Evolutionary conservation across 2,329 filamentous ascomycete genomes (phyloP).

Genomic region (Claviceps pusilla): DNA sequence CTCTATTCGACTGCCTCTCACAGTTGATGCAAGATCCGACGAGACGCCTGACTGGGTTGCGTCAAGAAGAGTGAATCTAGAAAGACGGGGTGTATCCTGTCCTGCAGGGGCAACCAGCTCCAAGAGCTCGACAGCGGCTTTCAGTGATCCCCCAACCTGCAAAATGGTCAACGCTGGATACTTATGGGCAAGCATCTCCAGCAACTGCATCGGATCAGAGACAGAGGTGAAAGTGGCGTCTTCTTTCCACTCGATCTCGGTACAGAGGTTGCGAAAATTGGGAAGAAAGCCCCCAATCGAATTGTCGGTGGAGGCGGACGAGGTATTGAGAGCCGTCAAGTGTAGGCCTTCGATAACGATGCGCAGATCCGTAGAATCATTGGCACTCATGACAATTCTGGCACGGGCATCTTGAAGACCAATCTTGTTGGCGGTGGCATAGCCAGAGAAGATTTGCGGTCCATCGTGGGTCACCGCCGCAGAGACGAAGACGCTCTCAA

Average conservation of each 20-base stretch:
- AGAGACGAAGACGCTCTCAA: constrained; percentile 32
- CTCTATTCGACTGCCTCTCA: constrained; percentile 8
- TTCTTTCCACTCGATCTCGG: constrained; percentile 32
- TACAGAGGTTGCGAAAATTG: constrained; percentile 33
- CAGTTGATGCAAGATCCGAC: constrained; percentile 1
- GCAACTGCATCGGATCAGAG: constrained; percentile 11
- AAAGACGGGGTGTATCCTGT: constrained; percentile 18
- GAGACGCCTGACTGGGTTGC: constrained; percentile 1
- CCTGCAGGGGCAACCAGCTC: constrained; percentile 10
- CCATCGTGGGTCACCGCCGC: constrained; percentile 19
- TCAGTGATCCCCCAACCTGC: constrained; percentile 19
- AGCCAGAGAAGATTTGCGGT: constrained; percentile 25
- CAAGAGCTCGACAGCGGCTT: constrained; percentile 13
- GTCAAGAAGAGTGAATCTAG: constrained; percentile 18
- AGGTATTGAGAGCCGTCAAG: constrained; percentile 22
- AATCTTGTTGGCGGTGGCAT: constrained; percentile 21
- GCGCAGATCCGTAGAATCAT: constrained; percentile 16
- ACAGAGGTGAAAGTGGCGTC: constrained; percentile 17
- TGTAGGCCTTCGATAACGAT: constrained; percentile 31
- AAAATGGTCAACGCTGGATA: constrained; percentile 23
- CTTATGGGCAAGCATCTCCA: constrained; percentile 24
- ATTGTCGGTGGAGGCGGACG: constrained; percentile 12
- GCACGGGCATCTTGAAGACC: constrained; percentile 26
- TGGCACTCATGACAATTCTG: constrained; percentile 28
- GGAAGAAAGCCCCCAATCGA: constrained; percentile 26